Evolutionary conservation across 2,329 filamentous ascomycete genomes (phyloP).

Genomic region (Hypomyces perniciosus): DNA sequence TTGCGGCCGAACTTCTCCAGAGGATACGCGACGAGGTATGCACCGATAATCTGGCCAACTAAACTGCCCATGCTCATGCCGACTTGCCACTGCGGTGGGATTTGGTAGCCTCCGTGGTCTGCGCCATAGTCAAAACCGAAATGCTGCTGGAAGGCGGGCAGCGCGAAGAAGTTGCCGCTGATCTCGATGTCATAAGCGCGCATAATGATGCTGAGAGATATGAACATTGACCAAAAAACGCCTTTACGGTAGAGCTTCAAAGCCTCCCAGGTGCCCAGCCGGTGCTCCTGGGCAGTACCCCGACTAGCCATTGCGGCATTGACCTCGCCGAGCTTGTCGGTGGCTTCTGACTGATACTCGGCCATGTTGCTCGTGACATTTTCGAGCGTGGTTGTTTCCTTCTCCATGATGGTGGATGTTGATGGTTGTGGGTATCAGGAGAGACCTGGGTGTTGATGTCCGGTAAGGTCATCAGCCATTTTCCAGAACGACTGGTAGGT

Average conservation of each 20-base stretch:
- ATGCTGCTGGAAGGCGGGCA: constrained; percentile 17
- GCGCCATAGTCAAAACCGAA: constrained; percentile 9
- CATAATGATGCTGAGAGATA: constrained; percentile 37
- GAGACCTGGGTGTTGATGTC: not conserved
- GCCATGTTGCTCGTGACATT: constrained; percentile 8
- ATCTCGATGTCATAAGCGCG: constrained; percentile 34
- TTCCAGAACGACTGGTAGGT: not conserved
- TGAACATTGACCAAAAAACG: constrained; percentile 30
- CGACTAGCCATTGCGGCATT: constrained; percentile 8
- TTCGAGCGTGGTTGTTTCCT: constrained; percentile 2
- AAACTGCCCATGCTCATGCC: constrained; percentile 38
- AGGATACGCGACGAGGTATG: constrained; percentile 17
- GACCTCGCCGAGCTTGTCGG: constrained; percentile 8
- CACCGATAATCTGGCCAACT: constrained; percentile 44
- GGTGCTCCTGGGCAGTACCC: constrained; percentile 6
- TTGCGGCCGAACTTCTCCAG: constrained; percentile 37
- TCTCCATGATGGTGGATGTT: constrained; percentile 3
- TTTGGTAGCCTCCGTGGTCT: constrained; percentile 24
- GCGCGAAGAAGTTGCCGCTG: constrained; percentile 33
- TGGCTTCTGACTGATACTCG: constrained; percentile 5
- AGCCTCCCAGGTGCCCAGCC: constrained; percentile 16
- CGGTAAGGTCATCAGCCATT: no score
- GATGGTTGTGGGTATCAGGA: not conserved
- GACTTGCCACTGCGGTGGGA: constrained; percentile 45
- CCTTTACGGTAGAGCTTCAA: constrained; percentile 29